Conservation (phyloP, 345 rosid genomes). For the Cardamine chenopodiifolia region DNA sequence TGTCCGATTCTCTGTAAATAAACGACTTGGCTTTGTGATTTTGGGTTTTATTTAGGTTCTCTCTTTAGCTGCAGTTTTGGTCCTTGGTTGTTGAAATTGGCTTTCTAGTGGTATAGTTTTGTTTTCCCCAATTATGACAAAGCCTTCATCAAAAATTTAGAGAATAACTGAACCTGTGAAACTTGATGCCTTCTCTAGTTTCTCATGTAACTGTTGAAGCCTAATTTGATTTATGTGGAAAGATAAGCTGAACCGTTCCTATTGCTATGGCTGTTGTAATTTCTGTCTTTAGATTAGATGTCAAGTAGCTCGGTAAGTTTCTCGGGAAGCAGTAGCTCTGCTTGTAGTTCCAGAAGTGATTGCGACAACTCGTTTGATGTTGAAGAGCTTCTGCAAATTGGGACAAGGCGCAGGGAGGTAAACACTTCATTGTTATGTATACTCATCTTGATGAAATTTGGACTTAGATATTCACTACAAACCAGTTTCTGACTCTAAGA, state of each 20-base stretch:
- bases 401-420: conserved; percentile 64
- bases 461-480: too few relatives aligned
- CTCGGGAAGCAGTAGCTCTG: conserved; percentile 54
- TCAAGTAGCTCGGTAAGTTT: conserved; percentile 43
- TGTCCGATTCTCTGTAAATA: not conserved
- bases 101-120: not conserved
- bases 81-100: not conserved
- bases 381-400: conserved; percentile 62
- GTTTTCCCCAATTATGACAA: not conserved
- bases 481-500: conserved; percentile 26
- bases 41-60: not conserved
- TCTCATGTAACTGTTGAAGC: not conserved
- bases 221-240: not conserved
- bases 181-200: conserved; percentile 2
- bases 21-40: not conserved
- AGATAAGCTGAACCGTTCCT: not conserved
- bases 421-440: conserved; percentile 1
- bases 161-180: not conserved
- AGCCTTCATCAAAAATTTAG: not conserved
- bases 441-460: conserved; percentile 19
- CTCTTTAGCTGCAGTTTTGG: not conserved
- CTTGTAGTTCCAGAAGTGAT: conserved; percentile 49
- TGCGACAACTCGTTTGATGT: conserved; percentile 46
- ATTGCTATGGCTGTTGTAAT: conserved; percentile 16
- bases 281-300: conserved; percentile 38